Conservation (phyloP, 2,329 filamentous ascomycete genomes). For the Teratosphaeria destructans region DNA sequence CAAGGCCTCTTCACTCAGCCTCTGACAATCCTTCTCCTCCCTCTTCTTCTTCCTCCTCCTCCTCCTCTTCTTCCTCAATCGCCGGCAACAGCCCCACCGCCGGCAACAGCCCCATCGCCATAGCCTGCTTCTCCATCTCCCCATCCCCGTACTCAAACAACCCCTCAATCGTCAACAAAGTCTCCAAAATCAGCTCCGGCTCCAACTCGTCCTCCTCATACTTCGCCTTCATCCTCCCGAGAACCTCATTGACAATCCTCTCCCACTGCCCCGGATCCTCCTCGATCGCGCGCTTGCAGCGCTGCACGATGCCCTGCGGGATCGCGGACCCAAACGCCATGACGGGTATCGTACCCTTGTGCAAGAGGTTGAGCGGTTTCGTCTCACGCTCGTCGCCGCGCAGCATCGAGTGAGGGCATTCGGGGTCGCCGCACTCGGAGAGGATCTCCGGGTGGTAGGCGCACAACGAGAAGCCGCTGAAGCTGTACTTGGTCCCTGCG, state of each 20-base stretch:
- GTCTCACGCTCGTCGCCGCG: neutral
- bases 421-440: neutral
- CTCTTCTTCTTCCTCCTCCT: neutral
- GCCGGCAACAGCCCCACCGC: neutral
- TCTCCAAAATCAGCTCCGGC: neutral
- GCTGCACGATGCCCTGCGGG: neutral
- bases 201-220: neutral
- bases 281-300: neutral
- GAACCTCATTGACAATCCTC: neutral
- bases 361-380: neutral
- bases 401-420: neutral
- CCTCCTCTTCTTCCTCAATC: neutral
- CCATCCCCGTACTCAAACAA: neutral
- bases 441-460: constrained; percentile 1
- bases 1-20: no score
- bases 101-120: neutral
- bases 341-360: neutral
- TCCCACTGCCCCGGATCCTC: neutral
- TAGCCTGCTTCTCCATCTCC: neutral
- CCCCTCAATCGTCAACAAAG: neutral
- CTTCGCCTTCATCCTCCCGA: neutral
- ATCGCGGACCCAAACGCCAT: neutral
- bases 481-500: constrained; percentile 1
- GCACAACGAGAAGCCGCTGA: neutral
- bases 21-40: neutral